Base-by-base conservation (phyloP, 768 basidiomycete species). In the Tremella fuciformis region DNA sequence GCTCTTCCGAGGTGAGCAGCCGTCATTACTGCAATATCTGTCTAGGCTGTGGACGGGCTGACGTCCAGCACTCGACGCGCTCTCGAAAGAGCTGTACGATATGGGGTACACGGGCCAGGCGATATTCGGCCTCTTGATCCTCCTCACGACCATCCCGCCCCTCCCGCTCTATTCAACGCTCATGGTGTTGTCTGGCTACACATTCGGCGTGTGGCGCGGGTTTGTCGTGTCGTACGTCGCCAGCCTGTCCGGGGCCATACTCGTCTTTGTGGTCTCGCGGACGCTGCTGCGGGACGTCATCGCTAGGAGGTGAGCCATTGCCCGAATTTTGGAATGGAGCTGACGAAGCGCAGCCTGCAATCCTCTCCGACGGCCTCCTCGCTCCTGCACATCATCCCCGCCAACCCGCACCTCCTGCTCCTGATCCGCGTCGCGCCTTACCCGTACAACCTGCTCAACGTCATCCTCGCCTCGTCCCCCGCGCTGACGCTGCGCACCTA, bases 81-180 rank as follows among this genome's bases (percentile, higher is more conserved):
- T 94, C 37, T 86, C 91, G 25, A 82, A 83, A 60, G 88, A 87
- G 84, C 80, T 94, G 50, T 85, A 84, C 69, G 81, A 80, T 34
- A 85, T 89, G 74, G 82, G 83, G 58, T 81, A 83, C 58, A 83
- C 84, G 74, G 92, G 92, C 49, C 85, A 89, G 73, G 82, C 84
- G 56, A 83, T 88, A 62, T 84, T 96, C 52, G 91, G 89, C 47
- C 49, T 67, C 49, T 75, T 80, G 47, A 68, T 72, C 52, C 64
- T 77, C 58, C 57, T 70, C 29, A 74, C 68, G 1, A 72, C 73
- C 41, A 66, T 72, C 37, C 75, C 92, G 41, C 92, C 92, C 37
- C 71, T 96, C 49, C 92, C 92, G 37, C 81, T 96, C 55, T 96
- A 94, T 79, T 92, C 89, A 66, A 94, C 92, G 0, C 82, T 96